Percentiles rank a stretch among this genome's conserved stretches.
Conservation (phyloP, 306 rosid species). For the Citrullus colocynthis region DNA sequence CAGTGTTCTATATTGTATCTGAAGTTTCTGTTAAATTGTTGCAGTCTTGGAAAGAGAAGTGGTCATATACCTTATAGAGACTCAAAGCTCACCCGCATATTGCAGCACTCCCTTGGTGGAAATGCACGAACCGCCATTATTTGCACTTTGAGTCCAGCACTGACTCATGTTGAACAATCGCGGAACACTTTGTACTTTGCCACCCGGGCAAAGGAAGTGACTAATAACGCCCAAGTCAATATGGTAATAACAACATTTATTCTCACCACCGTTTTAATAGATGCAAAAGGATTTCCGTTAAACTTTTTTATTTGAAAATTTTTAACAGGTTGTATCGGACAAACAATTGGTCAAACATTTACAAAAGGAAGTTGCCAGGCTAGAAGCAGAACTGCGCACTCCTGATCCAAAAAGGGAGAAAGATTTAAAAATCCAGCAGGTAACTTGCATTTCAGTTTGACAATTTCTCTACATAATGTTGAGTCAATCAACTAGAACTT, state of each 20-base stretch:
- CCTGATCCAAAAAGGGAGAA: constrained; percentile 85
- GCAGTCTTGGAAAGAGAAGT: constrained; percentile 84
- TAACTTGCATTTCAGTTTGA: constrained; percentile 9
- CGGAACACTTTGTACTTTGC: constrained; percentile 93
- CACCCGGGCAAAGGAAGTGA: constrained; percentile 94
- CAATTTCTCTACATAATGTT: not conserved
- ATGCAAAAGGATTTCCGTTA: not conserved
- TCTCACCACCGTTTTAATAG: not conserved
- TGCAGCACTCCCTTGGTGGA: constrained; percentile 98
- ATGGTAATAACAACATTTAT: constrained; percentile 39
- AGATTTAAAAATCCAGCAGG: constrained; percentile 94
- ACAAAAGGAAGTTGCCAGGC: constrained; percentile 95
- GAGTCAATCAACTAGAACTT: not conserved
- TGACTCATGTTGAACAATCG: constrained; percentile 89
- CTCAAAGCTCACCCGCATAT: constrained; percentile 94
- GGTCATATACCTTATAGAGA: constrained; percentile 97
- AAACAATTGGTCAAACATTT: constrained; percentile 90
- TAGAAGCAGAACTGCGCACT: constrained; percentile 86
- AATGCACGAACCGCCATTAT: constrained; percentile 98
- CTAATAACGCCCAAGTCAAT: constrained; percentile 92
- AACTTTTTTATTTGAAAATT: not conserved
- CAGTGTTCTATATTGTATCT: not conserved
- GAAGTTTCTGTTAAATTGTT: not conserved
- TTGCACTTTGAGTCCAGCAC: constrained; percentile 94
- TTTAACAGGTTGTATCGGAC: constrained; percentile 70